These are phyloP conservation scores for Actinidia arguta DNA, from an alignment of 179 eudicot genomes.

Conservation along the genomic window DNA sequence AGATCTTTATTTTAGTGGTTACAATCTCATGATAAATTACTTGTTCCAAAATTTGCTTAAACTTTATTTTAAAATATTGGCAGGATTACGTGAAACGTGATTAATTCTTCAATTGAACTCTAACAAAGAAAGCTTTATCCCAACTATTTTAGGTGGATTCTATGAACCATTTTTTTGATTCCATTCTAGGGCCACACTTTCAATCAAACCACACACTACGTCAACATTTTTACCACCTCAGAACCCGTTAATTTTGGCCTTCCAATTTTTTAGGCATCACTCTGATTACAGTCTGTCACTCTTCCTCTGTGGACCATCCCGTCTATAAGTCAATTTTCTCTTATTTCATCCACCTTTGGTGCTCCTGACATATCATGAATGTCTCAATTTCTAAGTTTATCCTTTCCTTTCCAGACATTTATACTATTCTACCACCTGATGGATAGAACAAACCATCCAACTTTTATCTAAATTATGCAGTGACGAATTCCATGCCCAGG, in stretches of 20 bases:
- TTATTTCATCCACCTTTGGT: neutral
- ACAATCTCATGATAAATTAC: neutral
- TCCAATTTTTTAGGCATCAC: neutral
- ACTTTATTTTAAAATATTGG: neutral
- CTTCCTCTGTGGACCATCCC: neutral
- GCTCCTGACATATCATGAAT: neutral
- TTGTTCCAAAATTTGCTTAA: neutral
- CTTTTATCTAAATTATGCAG: neutral
- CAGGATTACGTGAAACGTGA: neutral
- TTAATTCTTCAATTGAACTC: neutral
- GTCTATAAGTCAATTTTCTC: neutral
- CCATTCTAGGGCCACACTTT: neutral
- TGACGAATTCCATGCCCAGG: neutral
- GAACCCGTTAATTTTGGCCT: neutral
- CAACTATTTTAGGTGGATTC: conserved; percentile 1
- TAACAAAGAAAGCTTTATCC: neutral
- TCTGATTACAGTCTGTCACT: neutral
- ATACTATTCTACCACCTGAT: neutral
- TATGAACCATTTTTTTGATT: neutral
- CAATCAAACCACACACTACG: neutral
- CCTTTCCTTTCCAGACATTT: neutral
- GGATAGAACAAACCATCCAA: neutral
- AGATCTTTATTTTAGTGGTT: neutral
- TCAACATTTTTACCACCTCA: neutral
- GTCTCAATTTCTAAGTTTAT: conserved; percentile 2